These are phyloP conservation scores for Massariosphaeria phaeospora DNA, from an alignment of 495 filamentous ascomycete genomes.

Conservation along the genomic window DNA sequence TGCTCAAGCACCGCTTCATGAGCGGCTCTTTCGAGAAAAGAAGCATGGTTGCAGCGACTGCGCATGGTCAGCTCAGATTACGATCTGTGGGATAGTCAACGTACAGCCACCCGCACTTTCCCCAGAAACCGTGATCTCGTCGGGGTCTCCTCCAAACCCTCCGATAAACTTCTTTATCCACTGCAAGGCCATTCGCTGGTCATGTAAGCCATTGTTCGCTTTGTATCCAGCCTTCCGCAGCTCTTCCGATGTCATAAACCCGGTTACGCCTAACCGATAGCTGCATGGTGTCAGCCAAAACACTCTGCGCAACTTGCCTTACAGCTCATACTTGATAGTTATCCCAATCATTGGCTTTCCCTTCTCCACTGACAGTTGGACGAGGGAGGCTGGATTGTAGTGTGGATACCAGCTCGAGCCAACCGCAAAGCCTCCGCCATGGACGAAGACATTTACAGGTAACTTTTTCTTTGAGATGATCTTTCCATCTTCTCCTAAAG, in stretches of 20 bases:
- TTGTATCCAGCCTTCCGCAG: slow-evolving; percentile 32
- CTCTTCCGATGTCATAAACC: slow-evolving; percentile 32
- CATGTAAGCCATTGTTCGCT: slow-evolving; percentile 51
- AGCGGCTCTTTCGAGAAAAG: slow-evolving; percentile 41
- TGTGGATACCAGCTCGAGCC: slow-evolving; percentile 46
- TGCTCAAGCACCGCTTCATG: slow-evolving; percentile 44
- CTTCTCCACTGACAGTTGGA: slow-evolving; percentile 21
- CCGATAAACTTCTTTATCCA: slow-evolving; percentile 68
- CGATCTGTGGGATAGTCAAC: background rate
- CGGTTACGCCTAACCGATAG: slow-evolving; percentile 24
- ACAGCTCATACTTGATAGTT: slow-evolving; percentile 26
- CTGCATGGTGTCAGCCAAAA: slow-evolving; percentile 2
- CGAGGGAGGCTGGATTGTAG: slow-evolving; percentile 37
- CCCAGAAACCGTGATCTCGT: slow-evolving; percentile 60
- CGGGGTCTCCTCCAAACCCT: slow-evolving; percentile 64
- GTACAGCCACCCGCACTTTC: slow-evolving; percentile 59
- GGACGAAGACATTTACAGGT: slow-evolving; percentile 35
- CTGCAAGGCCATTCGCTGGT: slow-evolving; percentile 63
- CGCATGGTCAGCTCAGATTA: background rate
- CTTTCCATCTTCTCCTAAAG: slow-evolving; percentile 4
- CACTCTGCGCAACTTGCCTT: background rate
- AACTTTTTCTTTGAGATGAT: slow-evolving; percentile 16
- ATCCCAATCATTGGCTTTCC: slow-evolving; percentile 32
- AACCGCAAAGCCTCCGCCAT: slow-evolving; percentile 37
- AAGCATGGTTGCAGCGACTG: slow-evolving; percentile 41